Percentiles rank a stretch among this genome's conserved stretches.
phyloP scores from a whole-genome alignment of 768 basidiomycete genomes.

The Erythrobasidium yunnanense region DNA sequence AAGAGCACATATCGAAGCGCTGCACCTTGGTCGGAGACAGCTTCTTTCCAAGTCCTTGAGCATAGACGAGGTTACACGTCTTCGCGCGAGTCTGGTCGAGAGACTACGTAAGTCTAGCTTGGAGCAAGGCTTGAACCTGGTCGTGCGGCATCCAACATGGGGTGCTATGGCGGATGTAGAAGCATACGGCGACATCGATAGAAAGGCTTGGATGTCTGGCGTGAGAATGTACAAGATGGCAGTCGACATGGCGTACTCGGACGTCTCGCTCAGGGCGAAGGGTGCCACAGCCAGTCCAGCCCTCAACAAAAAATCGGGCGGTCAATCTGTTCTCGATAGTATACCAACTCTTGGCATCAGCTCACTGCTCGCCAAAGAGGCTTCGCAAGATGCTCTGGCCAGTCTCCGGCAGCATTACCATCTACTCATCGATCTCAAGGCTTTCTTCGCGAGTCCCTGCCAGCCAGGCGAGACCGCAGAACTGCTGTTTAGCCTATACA shows the following conservation, averaged over 20 bases:
- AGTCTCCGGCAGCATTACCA: slow-evolving; percentile 49
- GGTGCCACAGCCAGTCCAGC: no score
- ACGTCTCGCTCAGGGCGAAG: no score
- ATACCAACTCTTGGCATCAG: no score
- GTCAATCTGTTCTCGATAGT: slow-evolving; percentile 7
- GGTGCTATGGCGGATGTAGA: slow-evolving; percentile 85
- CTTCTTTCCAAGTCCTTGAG: slow-evolving; percentile 72
- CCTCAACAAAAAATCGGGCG: background rate
- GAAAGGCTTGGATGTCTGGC: slow-evolving; percentile 48
- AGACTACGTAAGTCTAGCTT: slow-evolving; percentile 81
- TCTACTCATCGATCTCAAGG: slow-evolving; percentile 76
- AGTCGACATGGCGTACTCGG: slow-evolving; percentile 41
- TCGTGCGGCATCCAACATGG: slow-evolving; percentile 88
- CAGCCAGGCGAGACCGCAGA: slow-evolving; percentile 84
- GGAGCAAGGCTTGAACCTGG: slow-evolving; percentile 81
- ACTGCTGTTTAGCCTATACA: slow-evolving; percentile 85
- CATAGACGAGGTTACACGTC: slow-evolving; percentile 67
- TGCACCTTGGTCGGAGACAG: slow-evolving; percentile 84
- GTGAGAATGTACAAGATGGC: slow-evolving; percentile 88
- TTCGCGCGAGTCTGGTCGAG: slow-evolving; percentile 76
- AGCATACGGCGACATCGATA: slow-evolving; percentile 73
- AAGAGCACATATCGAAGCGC: slow-evolving; percentile 73
- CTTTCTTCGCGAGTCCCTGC: slow-evolving; percentile 83
- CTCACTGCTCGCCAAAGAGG: no score
- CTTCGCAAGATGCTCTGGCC: background rate